phyloP scores from a whole-genome alignment of 192 early-diverging fungal genomes.

The Lobosporangium transversale region DNA sequence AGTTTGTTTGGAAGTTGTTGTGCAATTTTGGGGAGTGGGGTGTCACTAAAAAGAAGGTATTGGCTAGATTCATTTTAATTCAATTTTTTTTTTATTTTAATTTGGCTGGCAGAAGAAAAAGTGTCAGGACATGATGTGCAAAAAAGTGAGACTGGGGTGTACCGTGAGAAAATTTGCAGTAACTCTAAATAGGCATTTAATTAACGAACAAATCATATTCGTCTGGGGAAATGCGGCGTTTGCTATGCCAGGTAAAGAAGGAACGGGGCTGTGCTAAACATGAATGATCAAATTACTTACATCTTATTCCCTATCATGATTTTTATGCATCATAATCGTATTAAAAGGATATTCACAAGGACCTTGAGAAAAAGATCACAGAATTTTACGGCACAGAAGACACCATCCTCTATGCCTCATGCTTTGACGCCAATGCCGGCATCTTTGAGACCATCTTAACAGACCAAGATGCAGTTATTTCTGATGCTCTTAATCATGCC shows the following conservation, averaged over 20 bases:
- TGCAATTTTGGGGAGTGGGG: conserved; percentile 1
- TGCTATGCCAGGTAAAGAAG: too few relatives aligned
- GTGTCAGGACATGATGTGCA: too few relatives aligned
- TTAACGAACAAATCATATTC: not conserved
- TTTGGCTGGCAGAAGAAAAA: too few relatives aligned
- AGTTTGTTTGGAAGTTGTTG: not conserved
- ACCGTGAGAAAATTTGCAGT: conserved; percentile 23
- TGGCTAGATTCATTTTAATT: too few relatives aligned
- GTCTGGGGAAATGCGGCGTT: too few relatives aligned
- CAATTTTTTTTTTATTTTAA: too few relatives aligned
- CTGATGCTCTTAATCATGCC: conserved; percentile 91
- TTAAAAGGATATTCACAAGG: conserved; percentile 69
- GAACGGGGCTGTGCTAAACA: too few relatives aligned
- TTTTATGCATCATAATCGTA: too few relatives aligned
- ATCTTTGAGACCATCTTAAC: conserved; percentile 71
- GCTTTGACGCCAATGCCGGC: conserved; percentile 78
- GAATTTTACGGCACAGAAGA: conserved; percentile 67
- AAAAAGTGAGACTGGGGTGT: not conserved
- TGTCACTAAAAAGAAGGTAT: not conserved
- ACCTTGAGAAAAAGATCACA: conserved; percentile 66
- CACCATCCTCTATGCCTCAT: conserved; percentile 75
- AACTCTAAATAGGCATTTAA: too few relatives aligned
- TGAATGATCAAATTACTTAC: too few relatives aligned
- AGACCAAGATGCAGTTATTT: conserved; percentile 79
- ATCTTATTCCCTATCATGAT: too few relatives aligned